These are phyloP conservation scores for Didymella pinodella DNA, from an alignment of 2,329 filamentous ascomycete species.

Conservation along the genomic window DNA sequence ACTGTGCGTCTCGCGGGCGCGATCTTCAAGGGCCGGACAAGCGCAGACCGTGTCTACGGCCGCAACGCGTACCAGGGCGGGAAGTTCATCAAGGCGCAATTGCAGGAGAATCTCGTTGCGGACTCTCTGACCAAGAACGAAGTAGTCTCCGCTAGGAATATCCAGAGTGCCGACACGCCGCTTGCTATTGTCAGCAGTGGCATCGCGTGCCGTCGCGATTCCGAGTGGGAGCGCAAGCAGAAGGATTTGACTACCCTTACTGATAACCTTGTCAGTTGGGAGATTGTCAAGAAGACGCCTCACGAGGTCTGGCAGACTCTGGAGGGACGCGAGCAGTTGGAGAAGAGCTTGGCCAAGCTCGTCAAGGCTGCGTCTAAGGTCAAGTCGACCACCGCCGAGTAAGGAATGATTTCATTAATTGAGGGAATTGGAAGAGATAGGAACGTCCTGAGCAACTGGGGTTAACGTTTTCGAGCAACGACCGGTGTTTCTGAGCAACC, in stretches of 20 bases:
- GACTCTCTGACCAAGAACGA: conserved; percentile 85
- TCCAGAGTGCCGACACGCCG: conserved; percentile 78
- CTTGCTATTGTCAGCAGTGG: conserved; percentile 86
- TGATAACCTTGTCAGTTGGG: conserved; percentile 80
- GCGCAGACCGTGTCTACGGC: conserved; percentile 86
- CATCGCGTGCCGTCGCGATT: conserved; percentile 69
- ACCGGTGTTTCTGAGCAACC: neutral
- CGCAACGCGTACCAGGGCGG: conserved; percentile 78
- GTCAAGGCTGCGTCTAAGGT: conserved; percentile 55
- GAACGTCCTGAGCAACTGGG: neutral
- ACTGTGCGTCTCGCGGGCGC: conserved; percentile 81
- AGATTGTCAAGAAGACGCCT: conserved; percentile 83
- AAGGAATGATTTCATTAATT: neutral
- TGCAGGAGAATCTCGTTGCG: conserved; percentile 92
- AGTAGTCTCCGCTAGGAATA: conserved; percentile 76
- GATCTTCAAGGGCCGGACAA: conserved; percentile 79
- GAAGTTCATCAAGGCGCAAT: conserved; percentile 85
- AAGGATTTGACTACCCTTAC: conserved; percentile 83
- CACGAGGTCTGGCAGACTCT: conserved; percentile 84
- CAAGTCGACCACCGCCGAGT: conserved; percentile 10
- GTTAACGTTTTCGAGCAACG: too few relatives aligned
- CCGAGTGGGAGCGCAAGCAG: conserved; percentile 84
- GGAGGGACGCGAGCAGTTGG: conserved; percentile 76
- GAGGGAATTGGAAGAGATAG: neutral
- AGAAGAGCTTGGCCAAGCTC: conserved; percentile 77